phyloP scores from a whole-genome alignment of 306 rosid genomes.

The Ormosia semicastrata region DNA sequence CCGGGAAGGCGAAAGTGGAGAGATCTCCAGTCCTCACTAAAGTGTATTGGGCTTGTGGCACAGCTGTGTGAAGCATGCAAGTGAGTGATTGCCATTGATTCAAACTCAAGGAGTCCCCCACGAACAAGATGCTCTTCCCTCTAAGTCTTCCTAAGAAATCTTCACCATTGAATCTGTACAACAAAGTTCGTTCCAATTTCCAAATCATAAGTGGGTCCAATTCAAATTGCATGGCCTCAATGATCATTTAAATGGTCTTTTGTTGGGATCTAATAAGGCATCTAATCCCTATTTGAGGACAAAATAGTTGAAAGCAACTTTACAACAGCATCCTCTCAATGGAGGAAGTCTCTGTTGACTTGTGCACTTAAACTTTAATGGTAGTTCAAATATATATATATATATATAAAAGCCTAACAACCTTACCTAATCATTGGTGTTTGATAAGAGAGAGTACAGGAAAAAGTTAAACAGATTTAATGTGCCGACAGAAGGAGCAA shows the following conservation, averaged over 20 bases:
- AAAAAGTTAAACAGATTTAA: background rate
- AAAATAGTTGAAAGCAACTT: slow-evolving; percentile 32
- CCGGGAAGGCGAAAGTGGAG: slow-evolving; percentile 35
- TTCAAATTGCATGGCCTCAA: background rate
- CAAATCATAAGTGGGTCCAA: slow-evolving; percentile 7
- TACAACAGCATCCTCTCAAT: too few species aligned
- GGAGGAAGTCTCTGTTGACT: background rate
- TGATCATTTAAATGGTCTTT: background rate
- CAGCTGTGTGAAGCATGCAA: too few species aligned
- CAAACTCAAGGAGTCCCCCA: slow-evolving; percentile 46
- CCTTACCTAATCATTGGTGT: background rate
- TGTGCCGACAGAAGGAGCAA: background rate
- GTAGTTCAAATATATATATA: background rate
- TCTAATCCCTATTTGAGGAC: slow-evolving; percentile 16
- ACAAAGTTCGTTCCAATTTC: background rate
- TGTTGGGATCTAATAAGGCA: background rate
- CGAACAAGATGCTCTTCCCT: slow-evolving; percentile 36
- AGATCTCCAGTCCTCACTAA: background rate
- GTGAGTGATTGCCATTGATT: too few species aligned
- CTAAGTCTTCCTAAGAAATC: slow-evolving; percentile 31
- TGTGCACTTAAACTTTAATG: background rate
- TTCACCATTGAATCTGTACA: slow-evolving; percentile 32
- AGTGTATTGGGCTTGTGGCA: slow-evolving; percentile 21
- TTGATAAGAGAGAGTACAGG: background rate
- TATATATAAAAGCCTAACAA: background rate